Percentiles rank a stretch among this genome's conserved stretches.
Evolutionary conservation across 2,329 filamentous ascomycete species (phyloP).

Genomic region (Rhynchosporium agropyri): DNA sequence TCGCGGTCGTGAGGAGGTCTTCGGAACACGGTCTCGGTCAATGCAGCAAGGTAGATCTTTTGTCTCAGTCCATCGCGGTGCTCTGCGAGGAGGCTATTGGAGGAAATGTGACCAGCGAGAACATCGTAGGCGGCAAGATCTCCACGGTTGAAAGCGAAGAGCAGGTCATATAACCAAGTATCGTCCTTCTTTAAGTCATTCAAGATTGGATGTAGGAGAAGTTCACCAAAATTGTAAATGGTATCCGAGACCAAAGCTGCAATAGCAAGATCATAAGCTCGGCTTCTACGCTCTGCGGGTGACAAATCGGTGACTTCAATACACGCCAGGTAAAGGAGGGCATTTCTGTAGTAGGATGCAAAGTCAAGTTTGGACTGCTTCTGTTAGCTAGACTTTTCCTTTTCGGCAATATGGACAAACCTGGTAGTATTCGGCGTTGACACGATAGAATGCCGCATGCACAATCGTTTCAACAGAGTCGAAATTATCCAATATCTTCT

Average conservation of each 20-base stretch:
- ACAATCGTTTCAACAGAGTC: slow-evolving; percentile 95
- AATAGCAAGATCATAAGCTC: slow-evolving; percentile 90
- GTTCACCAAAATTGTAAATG: slow-evolving; percentile 99
- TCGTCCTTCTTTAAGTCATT: slow-evolving; percentile 79
- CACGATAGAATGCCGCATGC: slow-evolving; percentile 93
- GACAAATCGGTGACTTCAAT: slow-evolving; percentile 80
- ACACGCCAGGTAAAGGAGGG: slow-evolving; percentile 95
- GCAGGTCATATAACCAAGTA: slow-evolving; percentile 89
- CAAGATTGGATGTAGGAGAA: slow-evolving; percentile 95
- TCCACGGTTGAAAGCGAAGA: slow-evolving; percentile 96
- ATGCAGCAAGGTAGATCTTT: slow-evolving; percentile 95
- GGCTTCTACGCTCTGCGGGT: slow-evolving; percentile 72
- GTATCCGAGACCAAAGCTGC: slow-evolving; percentile 90
- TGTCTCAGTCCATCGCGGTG: slow-evolving; percentile 87
- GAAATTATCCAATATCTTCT: slow-evolving; percentile 86
- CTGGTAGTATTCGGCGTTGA: slow-evolving; percentile 94
- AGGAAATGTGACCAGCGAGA: slow-evolving; percentile 77
- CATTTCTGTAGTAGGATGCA: slow-evolving; percentile 95
- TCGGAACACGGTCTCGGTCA: slow-evolving; percentile 95
- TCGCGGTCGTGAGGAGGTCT: slow-evolving; percentile 93
- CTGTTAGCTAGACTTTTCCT: slow-evolving; percentile 28
- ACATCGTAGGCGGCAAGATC: slow-evolving; percentile 87
- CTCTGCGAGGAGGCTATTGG: slow-evolving; percentile 76
- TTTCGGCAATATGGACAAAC: slow-evolving; percentile 44
- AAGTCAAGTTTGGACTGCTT: slow-evolving; percentile 79